phyloP scores from a whole-genome alignment of 495 filamentous ascomycete species.

The Choiromyces venosus region DNA sequence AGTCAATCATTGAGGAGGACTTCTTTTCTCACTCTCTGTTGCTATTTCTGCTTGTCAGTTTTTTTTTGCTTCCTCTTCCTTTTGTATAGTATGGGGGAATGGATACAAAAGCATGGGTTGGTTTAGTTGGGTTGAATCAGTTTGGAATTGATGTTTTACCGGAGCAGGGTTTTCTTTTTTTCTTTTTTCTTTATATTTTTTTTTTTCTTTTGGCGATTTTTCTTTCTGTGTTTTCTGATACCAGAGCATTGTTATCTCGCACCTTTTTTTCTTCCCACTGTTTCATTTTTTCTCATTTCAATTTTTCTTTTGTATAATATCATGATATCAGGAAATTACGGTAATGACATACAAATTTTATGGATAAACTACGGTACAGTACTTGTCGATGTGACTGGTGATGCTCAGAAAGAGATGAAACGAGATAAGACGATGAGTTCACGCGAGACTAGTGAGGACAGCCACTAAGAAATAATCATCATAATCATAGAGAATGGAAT shows the following conservation, averaged over 20 bases:
- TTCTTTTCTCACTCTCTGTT: neutral
- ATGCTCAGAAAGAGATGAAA: neutral
- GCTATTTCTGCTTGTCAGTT: neutral
- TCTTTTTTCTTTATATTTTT: neutral
- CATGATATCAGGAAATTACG: neutral
- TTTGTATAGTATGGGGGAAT: neutral
- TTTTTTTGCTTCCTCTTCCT: constrained; percentile 6
- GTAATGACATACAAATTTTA: neutral
- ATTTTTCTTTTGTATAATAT: neutral
- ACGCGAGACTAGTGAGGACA: neutral
- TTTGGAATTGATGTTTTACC: neutral
- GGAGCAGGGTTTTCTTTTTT: constrained; percentile 8
- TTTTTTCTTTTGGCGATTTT: neutral
- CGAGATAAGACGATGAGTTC: neutral
- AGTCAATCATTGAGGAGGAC: constrained; percentile 51
- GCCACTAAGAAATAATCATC: neutral
- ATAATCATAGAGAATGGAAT: neutral
- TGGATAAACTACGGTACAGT: neutral
- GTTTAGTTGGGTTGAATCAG: neutral
- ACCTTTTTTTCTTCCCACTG: neutral
- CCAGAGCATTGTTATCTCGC: neutral
- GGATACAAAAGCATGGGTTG: neutral
- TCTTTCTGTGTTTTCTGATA: neutral
- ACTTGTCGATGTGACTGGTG: too few species aligned
- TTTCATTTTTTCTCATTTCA: neutral